These are phyloP conservation scores for Talaromyces trachyspermus DNA, from an alignment of 495 filamentous ascomycete species.

Conservation along the genomic window DNA sequence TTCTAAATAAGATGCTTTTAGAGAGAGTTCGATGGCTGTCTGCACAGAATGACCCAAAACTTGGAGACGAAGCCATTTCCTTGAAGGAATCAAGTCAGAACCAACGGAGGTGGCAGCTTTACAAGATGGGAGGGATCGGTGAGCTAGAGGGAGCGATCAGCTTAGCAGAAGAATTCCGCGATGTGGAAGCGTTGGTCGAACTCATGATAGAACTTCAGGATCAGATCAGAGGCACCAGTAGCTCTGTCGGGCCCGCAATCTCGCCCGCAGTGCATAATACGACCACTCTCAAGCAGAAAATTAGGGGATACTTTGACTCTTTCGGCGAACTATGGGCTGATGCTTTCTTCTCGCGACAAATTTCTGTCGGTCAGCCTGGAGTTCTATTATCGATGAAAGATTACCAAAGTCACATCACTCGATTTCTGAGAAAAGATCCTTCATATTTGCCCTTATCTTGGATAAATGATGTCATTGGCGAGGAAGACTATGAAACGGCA, in stretches of 20 bases:
- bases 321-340: slow-evolving; percentile 75
- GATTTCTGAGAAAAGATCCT: slow-evolving; percentile 62
- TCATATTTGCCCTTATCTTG: slow-evolving; percentile 72
- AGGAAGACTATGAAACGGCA: slow-evolving; percentile 64
- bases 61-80: slow-evolving; percentile 34
- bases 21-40: slow-evolving; percentile 58
- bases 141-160: slow-evolving; percentile 58
- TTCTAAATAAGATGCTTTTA: slow-evolving; percentile 51
- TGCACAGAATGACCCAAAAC: slow-evolving; percentile 39
- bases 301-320: slow-evolving; percentile 58
- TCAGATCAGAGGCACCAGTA: slow-evolving; percentile 17
- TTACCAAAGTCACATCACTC: slow-evolving; percentile 60
- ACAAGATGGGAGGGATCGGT: slow-evolving; percentile 60
- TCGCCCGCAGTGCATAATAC: slow-evolving; percentile 9
- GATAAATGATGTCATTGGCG: slow-evolving; percentile 81
- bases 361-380: slow-evolving; percentile 55
- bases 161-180: slow-evolving; percentile 66
- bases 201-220: slow-evolving; percentile 43
- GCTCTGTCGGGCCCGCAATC: not conserved
- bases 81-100: slow-evolving; percentile 42
- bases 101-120: slow-evolving; percentile 51
- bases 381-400: slow-evolving; percentile 58
- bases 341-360: slow-evolving; percentile 68
- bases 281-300: slow-evolving; percentile 29
- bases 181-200: slow-evolving; percentile 63